These are phyloP conservation scores for Sporothrix euskadiensis DNA, from an alignment of 2,329 filamentous ascomycete genomes.

Conservation along the genomic window DNA sequence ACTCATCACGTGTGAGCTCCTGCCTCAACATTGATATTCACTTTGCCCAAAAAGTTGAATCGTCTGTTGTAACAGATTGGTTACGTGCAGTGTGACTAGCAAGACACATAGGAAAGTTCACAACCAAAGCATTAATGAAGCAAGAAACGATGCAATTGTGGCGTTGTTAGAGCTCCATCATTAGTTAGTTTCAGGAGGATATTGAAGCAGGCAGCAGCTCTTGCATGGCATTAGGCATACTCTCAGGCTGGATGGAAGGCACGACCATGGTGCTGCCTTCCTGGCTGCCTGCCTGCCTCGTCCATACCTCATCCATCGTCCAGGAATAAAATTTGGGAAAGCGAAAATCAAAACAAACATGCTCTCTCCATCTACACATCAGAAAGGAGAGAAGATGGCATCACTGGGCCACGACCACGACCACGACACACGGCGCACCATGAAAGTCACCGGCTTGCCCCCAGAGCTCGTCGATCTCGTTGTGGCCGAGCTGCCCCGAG, in stretches of 20 bases:
- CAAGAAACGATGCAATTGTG: not conserved
- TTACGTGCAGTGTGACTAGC: not conserved
- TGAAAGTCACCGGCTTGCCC: not conserved
- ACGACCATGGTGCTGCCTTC: not conserved
- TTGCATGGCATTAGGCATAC: not conserved
- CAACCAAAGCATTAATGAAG: not conserved
- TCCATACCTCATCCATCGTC: not conserved
- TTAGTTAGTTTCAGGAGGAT: not conserved
- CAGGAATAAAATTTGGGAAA: not conserved
- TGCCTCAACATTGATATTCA: not conserved
- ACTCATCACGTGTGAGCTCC: not conserved
- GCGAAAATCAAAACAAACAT: not conserved
- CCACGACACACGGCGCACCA: not conserved
- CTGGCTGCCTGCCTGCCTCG: not conserved
- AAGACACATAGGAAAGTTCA: not conserved
- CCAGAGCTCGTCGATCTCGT: slow-evolving; percentile 8
- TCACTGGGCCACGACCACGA: not conserved
- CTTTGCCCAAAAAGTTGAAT: too few species aligned
- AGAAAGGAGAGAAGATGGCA: not conserved
- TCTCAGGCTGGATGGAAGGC: not conserved
- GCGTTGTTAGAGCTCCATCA: not conserved
- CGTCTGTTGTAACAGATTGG: not conserved
- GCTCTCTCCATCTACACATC: not conserved
- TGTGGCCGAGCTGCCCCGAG: not conserved
- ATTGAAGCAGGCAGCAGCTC: not conserved